Evolutionary conservation across 805 yeast species (phyloP), one percentile per base, ranked within the genome.

Genomic region (Diddensiella caesifluorescens): DNA sequence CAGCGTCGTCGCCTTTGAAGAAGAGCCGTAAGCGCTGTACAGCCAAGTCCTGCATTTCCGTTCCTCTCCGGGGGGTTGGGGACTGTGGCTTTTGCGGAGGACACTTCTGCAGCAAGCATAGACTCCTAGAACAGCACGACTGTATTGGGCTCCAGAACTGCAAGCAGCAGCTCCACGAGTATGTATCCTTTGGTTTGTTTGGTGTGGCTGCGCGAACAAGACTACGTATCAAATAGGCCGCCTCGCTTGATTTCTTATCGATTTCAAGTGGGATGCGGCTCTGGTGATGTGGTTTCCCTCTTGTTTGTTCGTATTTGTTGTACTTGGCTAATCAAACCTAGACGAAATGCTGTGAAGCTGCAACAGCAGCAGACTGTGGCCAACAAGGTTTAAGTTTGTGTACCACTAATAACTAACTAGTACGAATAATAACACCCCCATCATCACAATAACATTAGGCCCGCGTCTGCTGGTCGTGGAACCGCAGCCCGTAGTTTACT

Each of bases 61-160:
- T 75, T 9, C 85, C 89, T 0, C 62, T 73, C 38, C 67, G 77
- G 19, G 73, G 75, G 38, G 75, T 85, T 33, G 96, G 96, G 36
- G 88, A 81, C 60, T 87, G 96, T 62, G 74, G 79, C 41, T 83
- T 80, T 58, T 87, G 96, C 62, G 75, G 76, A 36, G 94, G 95
- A 34, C 82, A 80, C 56, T 87, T 77, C 62, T 87, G 96, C 63
- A 81, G 90, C 23, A 82, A 83, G 55, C 96, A 87, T 65, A 74
- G 96, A 43, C 69, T 87, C 42, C 69, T 88, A 65, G 96, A 87
- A 63, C 87, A 80, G 61, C 96, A 87, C 64, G 61, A 71, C 45
- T 87, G 96, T 60, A 69, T 73, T 44, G 95, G 92, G 4, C 71
- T 87, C 45, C 82, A 80, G 56, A 72, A 67, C 50, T 86, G 94